These are phyloP conservation scores for Trametes hirsuta DNA, from an alignment of 1,284 basidiomycete species.

Conservation along the genomic window DNA sequence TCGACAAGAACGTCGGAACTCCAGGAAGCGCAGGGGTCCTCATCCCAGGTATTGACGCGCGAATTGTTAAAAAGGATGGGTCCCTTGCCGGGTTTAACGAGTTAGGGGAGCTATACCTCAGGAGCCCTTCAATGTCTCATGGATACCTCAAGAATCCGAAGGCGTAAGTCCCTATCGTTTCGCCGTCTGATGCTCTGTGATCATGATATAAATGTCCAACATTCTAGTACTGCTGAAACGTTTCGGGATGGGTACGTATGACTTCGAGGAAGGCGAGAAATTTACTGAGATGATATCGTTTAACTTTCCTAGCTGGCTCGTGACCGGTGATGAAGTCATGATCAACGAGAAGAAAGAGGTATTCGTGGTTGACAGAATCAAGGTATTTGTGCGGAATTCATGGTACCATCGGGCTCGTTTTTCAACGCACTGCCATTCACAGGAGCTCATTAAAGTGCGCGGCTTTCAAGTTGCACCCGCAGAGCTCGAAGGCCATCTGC, in stretches of 20 bases:
- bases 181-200: constrained; percentile 14
- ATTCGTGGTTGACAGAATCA: constrained; percentile 49
- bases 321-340: constrained; percentile 47
- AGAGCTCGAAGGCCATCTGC: constrained; percentile 59
- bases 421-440: background rate
- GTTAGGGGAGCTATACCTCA: constrained; percentile 45
- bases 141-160: constrained; percentile 46
- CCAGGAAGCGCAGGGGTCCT: constrained; percentile 44
- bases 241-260: constrained; percentile 36
- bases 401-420: background rate
- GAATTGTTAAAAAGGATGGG: constrained; percentile 45
- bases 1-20: constrained; percentile 29
- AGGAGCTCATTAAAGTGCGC: constrained; percentile 18
- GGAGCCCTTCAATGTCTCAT: constrained; percentile 45
- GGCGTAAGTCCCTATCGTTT: constrained; percentile 44
- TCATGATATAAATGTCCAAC: background rate
- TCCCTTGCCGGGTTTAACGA: constrained; percentile 42
- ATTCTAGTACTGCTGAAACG: constrained; percentile 28
- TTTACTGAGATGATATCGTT: background rate
- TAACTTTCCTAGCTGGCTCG: constrained; percentile 39
- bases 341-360: constrained; percentile 43
- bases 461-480: constrained; percentile 41
- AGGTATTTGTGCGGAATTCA: constrained; percentile 29
- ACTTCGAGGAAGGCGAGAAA: too few relatives aligned
- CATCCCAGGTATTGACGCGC: constrained; percentile 41